A percentile compares a stretch with the other conserved stretches of the same genome.
Evolutionary conservation across 1,284 basidiomycete species (phyloP).

Genomic region (Mycena sp.): DNA sequence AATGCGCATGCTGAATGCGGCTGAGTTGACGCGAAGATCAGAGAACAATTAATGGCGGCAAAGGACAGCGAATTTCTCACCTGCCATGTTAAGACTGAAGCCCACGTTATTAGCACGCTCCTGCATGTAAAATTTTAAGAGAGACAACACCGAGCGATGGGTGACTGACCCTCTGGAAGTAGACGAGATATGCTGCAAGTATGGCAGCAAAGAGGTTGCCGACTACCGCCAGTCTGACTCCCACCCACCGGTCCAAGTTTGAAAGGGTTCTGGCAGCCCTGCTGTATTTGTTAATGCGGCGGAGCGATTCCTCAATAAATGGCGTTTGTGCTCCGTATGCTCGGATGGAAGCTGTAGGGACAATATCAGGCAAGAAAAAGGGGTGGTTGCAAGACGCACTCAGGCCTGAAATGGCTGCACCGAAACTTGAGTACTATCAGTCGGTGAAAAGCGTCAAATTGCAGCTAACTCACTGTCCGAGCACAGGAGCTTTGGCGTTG

Average conservation of each 20-base stretch:
- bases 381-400: constrained; percentile 48
- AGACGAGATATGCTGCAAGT: constrained; percentile 64
- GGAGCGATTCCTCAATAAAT: constrained; percentile 56
- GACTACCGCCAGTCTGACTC: constrained; percentile 60
- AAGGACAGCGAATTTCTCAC: not conserved
- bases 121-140: constrained; percentile 36
- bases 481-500: constrained; percentile 73
- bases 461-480: constrained; percentile 59
- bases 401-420: constrained; percentile 74
- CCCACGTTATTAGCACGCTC: constrained; percentile 12
- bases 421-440: constrained; percentile 50
- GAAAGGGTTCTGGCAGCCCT: constrained; percentile 58
- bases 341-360: constrained; percentile 62
- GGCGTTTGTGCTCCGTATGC: constrained; percentile 63
- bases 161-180: constrained; percentile 42
- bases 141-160: constrained; percentile 49
- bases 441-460: not conserved
- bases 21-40: not conserved
- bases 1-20: constrained; percentile 65
- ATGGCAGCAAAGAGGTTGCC: constrained; percentile 61
- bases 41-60: not conserved
- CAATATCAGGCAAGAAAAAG: not conserved
- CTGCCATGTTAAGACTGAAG: too few relatives aligned
- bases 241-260: constrained; percentile 68
- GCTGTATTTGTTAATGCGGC: constrained; percentile 58